Percentiles rank a stretch among this genome's conserved stretches.
These are phyloP conservation scores for Boletus sp. DNA, from an alignment of 1,284 basidiomycete species.

Conservation along the genomic window DNA sequence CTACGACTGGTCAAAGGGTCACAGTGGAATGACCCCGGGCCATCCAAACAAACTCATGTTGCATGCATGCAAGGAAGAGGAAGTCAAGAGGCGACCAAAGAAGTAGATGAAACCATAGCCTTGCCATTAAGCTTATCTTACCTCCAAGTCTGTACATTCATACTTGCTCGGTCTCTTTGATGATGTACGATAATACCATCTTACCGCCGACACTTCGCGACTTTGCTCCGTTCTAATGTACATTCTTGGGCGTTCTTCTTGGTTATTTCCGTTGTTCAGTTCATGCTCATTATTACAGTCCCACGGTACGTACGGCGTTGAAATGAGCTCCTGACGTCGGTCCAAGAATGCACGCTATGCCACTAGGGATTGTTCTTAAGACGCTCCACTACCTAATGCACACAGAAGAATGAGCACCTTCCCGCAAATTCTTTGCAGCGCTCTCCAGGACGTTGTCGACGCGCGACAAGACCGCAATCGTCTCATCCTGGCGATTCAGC, in stretches of 20 bases:
- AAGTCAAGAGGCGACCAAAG: conserved; percentile 70
- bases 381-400: not conserved
- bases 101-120: conserved; percentile 36
- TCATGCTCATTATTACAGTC: not conserved
- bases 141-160: not conserved
- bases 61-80: conserved; percentile 86
- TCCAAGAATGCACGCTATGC: not conserved
- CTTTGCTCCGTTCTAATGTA: not conserved
- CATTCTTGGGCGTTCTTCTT: not conserved
- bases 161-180: conserved; percentile 4
- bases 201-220: not conserved
- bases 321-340: conserved; percentile 2
- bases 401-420: not conserved
- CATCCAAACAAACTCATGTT: conserved; percentile 86
- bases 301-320: conserved; percentile 1
- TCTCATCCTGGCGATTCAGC: conserved; percentile 21
- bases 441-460: conserved; percentile 19
- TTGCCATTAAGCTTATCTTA: conserved; percentile 6
- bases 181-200: conserved; percentile 21
- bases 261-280: not conserved
- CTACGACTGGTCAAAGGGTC: conserved; percentile 90
- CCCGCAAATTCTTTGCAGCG: conserved; percentile 7
- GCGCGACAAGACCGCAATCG: conserved; percentile 27
- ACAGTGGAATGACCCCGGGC: conserved; percentile 78
- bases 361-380: not conserved